Evolutionary conservation across 2,329 filamentous ascomycete species (phyloP).

Genomic region (Paraconiothyrium sp.): DNA sequence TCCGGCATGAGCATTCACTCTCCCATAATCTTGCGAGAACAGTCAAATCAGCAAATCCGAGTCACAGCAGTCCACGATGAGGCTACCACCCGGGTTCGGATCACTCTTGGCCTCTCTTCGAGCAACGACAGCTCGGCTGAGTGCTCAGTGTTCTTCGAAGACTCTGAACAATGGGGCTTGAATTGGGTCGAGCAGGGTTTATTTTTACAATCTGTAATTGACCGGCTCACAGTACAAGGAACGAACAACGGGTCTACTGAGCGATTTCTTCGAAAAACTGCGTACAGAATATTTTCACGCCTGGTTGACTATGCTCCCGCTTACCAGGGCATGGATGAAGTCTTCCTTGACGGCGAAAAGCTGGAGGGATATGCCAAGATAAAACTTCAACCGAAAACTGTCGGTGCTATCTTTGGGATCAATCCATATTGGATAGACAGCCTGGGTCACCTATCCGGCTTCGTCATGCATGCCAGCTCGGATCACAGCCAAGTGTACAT

Average conservation of each 20-base stretch:
- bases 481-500: too few species aligned
- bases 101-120: too few species aligned
- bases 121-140: too few species aligned
- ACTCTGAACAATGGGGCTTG: conserved; percentile 45
- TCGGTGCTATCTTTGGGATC: conserved; percentile 65
- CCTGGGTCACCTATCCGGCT: conserved; percentile 66
- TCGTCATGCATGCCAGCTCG: conserved; percentile 55
- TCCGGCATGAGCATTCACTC: too few species aligned
- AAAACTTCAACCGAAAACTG: conserved; percentile 63
- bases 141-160: too few species aligned
- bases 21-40: too few species aligned
- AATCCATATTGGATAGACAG: conserved; percentile 69
- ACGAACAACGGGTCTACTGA: not conserved
- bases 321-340: conserved; percentile 67
- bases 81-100: too few species aligned
- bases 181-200: not conserved
- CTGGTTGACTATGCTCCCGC: conserved; percentile 66
- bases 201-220: not conserved
- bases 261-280: conserved; percentile 73
- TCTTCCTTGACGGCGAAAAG: conserved; percentile 64
- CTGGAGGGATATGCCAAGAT: conserved; percentile 65
- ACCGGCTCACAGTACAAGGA: conserved; percentile 50
- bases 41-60: too few species aligned
- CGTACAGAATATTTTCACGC: conserved; percentile 76
- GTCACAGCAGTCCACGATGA: too few species aligned